Percentiles rank a stretch among this genome's conserved stretches.
Evolutionary conservation across 257 asterid species (phyloP).

Genomic region (Solanum virginianum): DNA sequence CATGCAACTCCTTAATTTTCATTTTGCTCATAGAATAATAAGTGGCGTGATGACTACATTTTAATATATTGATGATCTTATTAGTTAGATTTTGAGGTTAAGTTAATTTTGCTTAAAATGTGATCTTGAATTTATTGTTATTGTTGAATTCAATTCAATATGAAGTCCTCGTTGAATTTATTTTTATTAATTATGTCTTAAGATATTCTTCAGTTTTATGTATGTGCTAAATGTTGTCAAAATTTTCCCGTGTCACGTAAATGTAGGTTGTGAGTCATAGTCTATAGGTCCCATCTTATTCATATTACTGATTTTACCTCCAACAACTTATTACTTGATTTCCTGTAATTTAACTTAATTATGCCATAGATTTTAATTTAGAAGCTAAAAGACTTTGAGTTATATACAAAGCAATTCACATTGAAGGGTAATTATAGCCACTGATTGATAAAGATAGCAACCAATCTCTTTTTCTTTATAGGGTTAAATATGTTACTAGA

Average conservation of each 20-base stretch:
- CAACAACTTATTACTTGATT: neutral
- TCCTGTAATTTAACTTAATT: neutral
- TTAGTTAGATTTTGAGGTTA: neutral
- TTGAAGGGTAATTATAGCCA: neutral
- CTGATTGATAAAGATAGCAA: neutral
- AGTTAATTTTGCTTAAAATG: neutral
- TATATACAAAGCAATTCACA: neutral
- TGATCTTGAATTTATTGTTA: neutral
- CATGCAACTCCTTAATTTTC: neutral
- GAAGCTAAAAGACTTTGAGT: neutral
- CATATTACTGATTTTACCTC: neutral
- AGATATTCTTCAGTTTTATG: neutral
- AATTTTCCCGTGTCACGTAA: neutral
- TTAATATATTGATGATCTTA: neutral
- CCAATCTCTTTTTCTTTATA: too few relatives aligned
- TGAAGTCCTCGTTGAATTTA: neutral
- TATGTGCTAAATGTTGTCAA: neutral
- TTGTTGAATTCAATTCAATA: neutral
- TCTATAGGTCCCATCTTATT: neutral
- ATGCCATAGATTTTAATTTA: neutral
- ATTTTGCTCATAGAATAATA: neutral
- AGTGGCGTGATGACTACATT: neutral
- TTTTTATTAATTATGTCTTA: neutral
- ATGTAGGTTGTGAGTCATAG: neutral
- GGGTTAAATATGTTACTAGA: too few relatives aligned